phyloP scores from a whole-genome alignment of 2,329 filamentous ascomycete genomes.

The Colletotrichum endophyticum region DNA sequence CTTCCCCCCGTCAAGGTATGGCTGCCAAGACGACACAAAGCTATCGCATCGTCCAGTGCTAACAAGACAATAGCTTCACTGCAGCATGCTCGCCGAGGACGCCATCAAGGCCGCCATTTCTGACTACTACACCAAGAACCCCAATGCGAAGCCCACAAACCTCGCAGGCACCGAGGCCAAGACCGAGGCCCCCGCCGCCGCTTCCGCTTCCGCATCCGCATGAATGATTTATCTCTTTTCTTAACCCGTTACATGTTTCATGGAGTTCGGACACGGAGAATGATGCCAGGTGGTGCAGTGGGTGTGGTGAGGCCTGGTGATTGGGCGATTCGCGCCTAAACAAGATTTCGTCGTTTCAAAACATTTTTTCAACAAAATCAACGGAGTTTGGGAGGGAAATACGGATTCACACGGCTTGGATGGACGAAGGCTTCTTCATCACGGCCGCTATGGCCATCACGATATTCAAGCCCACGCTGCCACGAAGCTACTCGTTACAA shows the following conservation, averaged over 20 bases:
- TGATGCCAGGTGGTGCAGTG: neutral
- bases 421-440: neutral
- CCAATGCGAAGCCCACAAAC: constrained; percentile 72
- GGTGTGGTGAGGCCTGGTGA: neutral
- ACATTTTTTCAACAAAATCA: constrained; percentile 1
- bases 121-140: constrained; percentile 92
- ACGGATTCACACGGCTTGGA: neutral
- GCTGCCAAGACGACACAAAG: neutral
- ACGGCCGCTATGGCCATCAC: neutral
- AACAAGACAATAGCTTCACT: constrained; percentile 69
- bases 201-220: constrained; percentile 27
- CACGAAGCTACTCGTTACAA: neutral
- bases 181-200: constrained; percentile 42
- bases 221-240: neutral
- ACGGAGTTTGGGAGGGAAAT: constrained; percentile 10
- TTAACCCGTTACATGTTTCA: neutral
- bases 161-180: constrained; percentile 76
- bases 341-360: neutral
- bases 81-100: constrained; percentile 90
- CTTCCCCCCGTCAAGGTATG: constrained; percentile 84
- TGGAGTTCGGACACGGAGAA: neutral
- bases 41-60: constrained; percentile 21
- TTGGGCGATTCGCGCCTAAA: neutral
- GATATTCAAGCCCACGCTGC: neutral
- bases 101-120: constrained; percentile 90